Conservation (phyloP, 495 filamentous ascomycete genomes). For the Daldinia concentrica region DNA sequence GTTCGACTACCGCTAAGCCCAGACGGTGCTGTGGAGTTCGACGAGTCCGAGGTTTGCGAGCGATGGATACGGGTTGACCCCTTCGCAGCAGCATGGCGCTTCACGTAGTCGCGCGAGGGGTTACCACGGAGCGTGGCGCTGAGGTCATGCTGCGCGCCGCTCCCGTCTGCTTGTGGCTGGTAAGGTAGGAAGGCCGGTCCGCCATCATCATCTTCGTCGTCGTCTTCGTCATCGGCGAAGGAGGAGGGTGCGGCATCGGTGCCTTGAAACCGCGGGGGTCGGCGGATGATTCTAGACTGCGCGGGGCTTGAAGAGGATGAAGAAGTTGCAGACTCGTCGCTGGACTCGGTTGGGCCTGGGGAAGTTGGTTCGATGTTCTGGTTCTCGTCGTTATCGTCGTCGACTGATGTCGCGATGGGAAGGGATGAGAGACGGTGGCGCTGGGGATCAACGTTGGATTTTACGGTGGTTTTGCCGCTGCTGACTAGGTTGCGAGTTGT, state of each 20-base stretch:
- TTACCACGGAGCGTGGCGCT: conserved; percentile 69
- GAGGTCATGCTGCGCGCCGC: conserved; percentile 59
- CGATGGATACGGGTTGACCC: conserved; percentile 48
- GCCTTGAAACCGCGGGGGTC: conserved; percentile 64
- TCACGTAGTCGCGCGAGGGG: conserved; percentile 50
- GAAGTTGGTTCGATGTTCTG: conserved; percentile 44
- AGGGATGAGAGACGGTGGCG: conserved; percentile 33
- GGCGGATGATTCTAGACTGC: conserved; percentile 64
- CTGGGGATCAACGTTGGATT: conserved; percentile 16
- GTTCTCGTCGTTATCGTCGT: conserved; percentile 37
- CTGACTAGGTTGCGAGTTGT: conserved; percentile 44
- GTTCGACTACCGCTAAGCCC: background rate
- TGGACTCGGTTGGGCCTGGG: conserved; percentile 50
- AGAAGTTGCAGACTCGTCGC: conserved; percentile 44
- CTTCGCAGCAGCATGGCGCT: conserved; percentile 42
- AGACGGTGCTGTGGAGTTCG: conserved; percentile 61
- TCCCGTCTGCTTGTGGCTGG: conserved; percentile 26
- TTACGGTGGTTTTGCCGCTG: conserved; percentile 35
- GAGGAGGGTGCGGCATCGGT: conserved; percentile 45
- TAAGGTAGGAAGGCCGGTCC: conserved; percentile 81
- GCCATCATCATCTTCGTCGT: conserved; percentile 61
- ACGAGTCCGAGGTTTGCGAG: conserved; percentile 68
- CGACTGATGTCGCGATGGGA: conserved; percentile 41
- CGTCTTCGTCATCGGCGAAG: conserved; percentile 56
- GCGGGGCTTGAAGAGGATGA: conserved; percentile 60